These are phyloP conservation scores for Aspergillaceae sp. DNA, from an alignment of 2,329 filamentous ascomycete genomes.

Conservation along the genomic window DNA sequence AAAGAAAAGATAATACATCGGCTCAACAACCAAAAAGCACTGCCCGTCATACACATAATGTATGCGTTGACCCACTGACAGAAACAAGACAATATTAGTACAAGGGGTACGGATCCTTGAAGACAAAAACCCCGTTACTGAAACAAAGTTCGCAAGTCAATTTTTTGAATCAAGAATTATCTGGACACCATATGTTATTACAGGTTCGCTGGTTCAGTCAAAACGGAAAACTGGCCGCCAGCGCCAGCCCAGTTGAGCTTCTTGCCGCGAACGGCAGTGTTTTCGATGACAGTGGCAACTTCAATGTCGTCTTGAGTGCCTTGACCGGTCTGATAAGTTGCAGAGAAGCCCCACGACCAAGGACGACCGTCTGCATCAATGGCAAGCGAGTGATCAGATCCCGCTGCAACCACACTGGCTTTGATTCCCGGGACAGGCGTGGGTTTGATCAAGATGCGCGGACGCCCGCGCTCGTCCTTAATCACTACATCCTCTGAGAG, in stretches of 20 bases:
- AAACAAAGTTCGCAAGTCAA: background rate
- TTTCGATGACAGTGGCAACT: constrained; percentile 70
- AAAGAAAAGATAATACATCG: background rate
- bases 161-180: background rate
- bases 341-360: constrained; percentile 72
- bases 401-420: constrained; percentile 52
- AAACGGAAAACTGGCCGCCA: constrained; percentile 65
- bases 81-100: background rate
- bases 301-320: constrained; percentile 72
- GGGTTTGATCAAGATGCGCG: constrained; percentile 65
- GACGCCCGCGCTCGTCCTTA: constrained; percentile 54
- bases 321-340: constrained; percentile 71
- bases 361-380: constrained; percentile 61
- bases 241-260: constrained; percentile 70
- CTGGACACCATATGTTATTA: constrained; percentile 2
- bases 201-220: constrained; percentile 24
- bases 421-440: constrained; percentile 53
- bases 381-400: constrained; percentile 65
- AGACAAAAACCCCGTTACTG: background rate
- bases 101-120: background rate
- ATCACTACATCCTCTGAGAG: constrained; percentile 53
- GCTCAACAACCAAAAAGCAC: background rate
- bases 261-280: constrained; percentile 68
- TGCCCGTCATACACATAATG: too few relatives aligned
- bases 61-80: background rate